These are phyloP conservation scores for Fusarium sp. DNA, from an alignment of 2,329 filamentous ascomycete species.

Conservation along the genomic window DNA sequence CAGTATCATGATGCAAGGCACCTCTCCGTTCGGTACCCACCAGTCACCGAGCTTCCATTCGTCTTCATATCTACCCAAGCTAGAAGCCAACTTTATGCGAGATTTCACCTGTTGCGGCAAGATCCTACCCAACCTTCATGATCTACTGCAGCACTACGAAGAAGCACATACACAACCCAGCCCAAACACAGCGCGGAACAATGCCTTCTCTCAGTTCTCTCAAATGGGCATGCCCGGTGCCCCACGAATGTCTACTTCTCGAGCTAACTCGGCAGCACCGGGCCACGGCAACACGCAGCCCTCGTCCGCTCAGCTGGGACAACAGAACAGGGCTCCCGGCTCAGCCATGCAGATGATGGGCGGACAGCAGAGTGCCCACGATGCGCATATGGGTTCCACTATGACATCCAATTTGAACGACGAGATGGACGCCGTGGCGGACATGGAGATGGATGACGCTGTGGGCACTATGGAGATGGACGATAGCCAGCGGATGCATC, in stretches of 20 bases:
- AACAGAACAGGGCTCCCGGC: constrained; percentile 47
- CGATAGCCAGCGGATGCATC: constrained; percentile 74
- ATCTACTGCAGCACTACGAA: constrained; percentile 96
- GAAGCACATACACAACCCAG: constrained; percentile 86
- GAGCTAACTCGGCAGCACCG: constrained; percentile 47
- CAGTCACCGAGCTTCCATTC: constrained; percentile 97
- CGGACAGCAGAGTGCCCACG: constrained; percentile 46
- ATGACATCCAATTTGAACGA: constrained; percentile 58
- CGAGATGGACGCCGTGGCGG: constrained; percentile 87
- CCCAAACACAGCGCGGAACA: constrained; percentile 56
- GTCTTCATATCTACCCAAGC: constrained; percentile 93
- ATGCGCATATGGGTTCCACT: constrained; percentile 56
- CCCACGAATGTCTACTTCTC: constrained; percentile 50
- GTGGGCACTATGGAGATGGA: constrained; percentile 75
- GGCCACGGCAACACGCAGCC: constrained; percentile 47
- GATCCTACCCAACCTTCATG: constrained; percentile 90
- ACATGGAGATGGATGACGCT: constrained; percentile 97
- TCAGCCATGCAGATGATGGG: constrained; percentile 57
- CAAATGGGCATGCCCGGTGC: constrained; percentile 50
- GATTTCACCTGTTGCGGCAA: constrained; percentile 96
- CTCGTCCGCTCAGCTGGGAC: constrained; percentile 48
- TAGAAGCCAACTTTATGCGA: constrained; percentile 97
- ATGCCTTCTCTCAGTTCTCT: constrained; percentile 56
- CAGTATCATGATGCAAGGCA: constrained; percentile 95
- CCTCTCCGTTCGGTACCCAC: constrained; percentile 85